Percentiles rank a stretch among this genome's conserved stretches.
These are phyloP conservation scores for Cyclostephanos tholiformis DNA, from an alignment of 108 stramenopile genomes.

Conservation along the genomic window DNA sequence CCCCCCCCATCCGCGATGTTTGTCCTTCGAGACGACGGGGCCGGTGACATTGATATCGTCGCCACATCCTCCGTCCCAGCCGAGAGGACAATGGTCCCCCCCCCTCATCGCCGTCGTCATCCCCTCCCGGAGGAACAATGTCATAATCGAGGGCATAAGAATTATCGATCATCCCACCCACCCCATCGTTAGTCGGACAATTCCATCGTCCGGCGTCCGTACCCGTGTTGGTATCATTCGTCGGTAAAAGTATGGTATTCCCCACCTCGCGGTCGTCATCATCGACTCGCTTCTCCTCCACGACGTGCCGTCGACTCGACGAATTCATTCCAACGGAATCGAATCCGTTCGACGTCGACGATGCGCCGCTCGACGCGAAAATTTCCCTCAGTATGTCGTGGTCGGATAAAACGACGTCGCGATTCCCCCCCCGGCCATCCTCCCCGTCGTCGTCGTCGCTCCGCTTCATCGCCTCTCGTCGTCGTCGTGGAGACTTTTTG, in stretches of 20 bases:
- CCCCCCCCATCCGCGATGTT: no score
- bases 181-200: no score
- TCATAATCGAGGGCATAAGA: neutral
- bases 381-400: constrained; percentile 1
- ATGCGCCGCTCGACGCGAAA: constrained; percentile 5
- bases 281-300: constrained; percentile 1
- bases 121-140: neutral
- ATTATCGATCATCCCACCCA: neutral
- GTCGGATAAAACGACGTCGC: constrained; percentile 18
- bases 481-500: no score
- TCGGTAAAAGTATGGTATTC: no score
- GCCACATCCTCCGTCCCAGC: constrained; percentile 3
- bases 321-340: neutral
- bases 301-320: neutral
- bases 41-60: constrained; percentile 4
- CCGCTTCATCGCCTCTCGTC: no score
- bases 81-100: constrained; percentile 4
- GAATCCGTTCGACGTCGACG: neutral
- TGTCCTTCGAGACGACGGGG: no score
- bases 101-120: neutral
- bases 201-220: no score
- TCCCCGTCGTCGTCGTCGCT: no score
- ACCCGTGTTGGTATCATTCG: no score
- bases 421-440: no score
- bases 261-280: no score